Evolutionary conservation across 164 flowering plant genomes (phyloP).

Genomic region (Litsea cubeba): DNA sequence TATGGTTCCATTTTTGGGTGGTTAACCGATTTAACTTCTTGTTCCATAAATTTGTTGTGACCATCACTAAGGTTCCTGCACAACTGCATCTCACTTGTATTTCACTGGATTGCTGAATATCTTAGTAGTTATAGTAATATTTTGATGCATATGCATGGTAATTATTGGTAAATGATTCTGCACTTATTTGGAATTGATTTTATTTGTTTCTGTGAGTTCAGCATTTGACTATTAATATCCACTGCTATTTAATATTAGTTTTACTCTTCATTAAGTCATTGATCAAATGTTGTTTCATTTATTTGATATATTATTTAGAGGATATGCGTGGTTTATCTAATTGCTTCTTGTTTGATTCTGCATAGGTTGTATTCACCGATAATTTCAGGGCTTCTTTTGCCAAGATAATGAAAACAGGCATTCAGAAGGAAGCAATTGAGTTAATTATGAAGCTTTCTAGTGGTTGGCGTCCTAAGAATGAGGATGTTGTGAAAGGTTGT

Average conservation of each 20-base stretch:
- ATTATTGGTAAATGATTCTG: too few relatives aligned
- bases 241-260: neutral
- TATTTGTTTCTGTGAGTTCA: neutral
- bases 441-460: slow-evolving; percentile 28
- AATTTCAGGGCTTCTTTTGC: slow-evolving; percentile 23
- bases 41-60: too few relatives aligned
- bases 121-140: too few relatives aligned
- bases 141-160: too few relatives aligned
- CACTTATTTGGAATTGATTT: neutral
- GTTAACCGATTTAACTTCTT: too few relatives aligned
- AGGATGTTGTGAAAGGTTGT: slow-evolving; percentile 2
- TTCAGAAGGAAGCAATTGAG: slow-evolving; percentile 14
- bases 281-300: neutral
- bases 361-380: slow-evolving; percentile 26
- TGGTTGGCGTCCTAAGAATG: slow-evolving; percentile 32
- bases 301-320: neutral
- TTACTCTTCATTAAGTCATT: neutral
- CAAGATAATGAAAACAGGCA: neutral
- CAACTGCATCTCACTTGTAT: too few relatives aligned
- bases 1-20: too few relatives aligned
- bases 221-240: neutral
- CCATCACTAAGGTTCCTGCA: too few relatives aligned
- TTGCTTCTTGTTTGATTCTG: neutral
- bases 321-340: neutral
- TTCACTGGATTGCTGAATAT: too few relatives aligned